phyloP scores from a whole-genome alignment of 2,329 filamentous ascomycete species.

The Orbilia brochopaga region DNA sequence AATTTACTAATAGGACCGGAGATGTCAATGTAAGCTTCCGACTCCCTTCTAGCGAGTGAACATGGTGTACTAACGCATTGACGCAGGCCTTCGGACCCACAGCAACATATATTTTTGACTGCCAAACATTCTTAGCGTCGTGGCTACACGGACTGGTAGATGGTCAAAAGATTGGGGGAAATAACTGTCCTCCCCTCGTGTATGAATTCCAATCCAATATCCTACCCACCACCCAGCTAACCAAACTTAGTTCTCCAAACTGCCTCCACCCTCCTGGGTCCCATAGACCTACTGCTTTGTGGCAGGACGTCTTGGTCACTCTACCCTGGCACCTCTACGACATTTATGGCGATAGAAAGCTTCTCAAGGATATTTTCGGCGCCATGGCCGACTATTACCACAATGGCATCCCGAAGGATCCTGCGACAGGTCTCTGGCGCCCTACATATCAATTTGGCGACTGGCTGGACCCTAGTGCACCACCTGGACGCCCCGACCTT shows the following conservation, averaged over 20 bases:
- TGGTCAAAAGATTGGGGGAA: constrained; percentile 56
- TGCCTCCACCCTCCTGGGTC: constrained; percentile 14
- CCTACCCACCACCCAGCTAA: background rate
- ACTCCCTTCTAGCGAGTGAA: no score
- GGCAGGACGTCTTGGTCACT: constrained; percentile 60
- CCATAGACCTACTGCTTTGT: constrained; percentile 55
- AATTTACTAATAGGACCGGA: constrained; percentile 20
- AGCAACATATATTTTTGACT: constrained; percentile 64
- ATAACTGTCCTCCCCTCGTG: constrained; percentile 57
- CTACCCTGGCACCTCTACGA: constrained; percentile 60
- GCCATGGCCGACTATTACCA: constrained; percentile 60
- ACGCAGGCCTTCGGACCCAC: constrained; percentile 63
- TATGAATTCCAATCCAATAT: constrained; percentile 6
- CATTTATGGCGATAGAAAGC: constrained; percentile 57
- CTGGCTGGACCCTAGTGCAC: constrained; percentile 63
- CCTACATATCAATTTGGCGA: constrained; percentile 59
- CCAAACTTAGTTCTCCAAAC: constrained; percentile 26
- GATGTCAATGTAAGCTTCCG: constrained; percentile 28
- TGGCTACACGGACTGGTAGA: constrained; percentile 63
- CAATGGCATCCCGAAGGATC: constrained; percentile 57
- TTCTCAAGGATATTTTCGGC: constrained; percentile 58
- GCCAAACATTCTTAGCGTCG: constrained; percentile 61
- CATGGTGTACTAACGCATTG: no score
- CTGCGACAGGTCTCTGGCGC: constrained; percentile 59
- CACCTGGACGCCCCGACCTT: constrained; percentile 58